Evolutionary conservation across 306 rosid genomes (phyloP).

Genomic region (Arachis hypogaea): DNA sequence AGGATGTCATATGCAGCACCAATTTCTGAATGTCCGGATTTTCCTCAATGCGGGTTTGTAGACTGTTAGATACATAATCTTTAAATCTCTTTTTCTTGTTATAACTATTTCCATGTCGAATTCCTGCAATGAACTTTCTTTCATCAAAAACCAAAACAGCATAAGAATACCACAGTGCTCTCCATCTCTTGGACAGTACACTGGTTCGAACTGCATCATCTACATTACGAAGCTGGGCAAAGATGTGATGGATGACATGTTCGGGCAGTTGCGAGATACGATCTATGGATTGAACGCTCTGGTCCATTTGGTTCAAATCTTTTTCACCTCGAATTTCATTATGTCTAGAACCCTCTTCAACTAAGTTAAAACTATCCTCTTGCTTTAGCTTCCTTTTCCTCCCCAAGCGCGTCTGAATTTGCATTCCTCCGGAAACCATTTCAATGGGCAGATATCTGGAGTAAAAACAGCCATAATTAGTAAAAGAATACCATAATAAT

Average conservation of each 20-base stretch:
- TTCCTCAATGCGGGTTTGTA: slow-evolving; percentile 6
- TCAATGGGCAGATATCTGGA: slow-evolving; percentile 20
- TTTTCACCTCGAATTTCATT: slow-evolving; percentile 20
- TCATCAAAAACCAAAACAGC: slow-evolving; percentile 53
- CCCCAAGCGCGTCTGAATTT: not conserved
- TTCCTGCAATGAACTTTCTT: slow-evolving; percentile 26
- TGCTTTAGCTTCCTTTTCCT: slow-evolving; percentile 26
- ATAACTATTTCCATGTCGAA: slow-evolving; percentile 15
- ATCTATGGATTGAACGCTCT: slow-evolving; percentile 34
- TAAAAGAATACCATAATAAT: not conserved
- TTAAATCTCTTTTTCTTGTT: slow-evolving; percentile 25
- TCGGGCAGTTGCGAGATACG: slow-evolving; percentile 53
- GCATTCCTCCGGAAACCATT: slow-evolving; percentile 19
- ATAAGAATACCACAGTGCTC: slow-evolving; percentile 51
- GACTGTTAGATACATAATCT: slow-evolving; percentile 28
- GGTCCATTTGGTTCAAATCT: slow-evolving; percentile 16
- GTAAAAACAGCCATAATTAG: too few relatives aligned
- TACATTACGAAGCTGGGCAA: slow-evolving; percentile 44
- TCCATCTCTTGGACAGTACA: slow-evolving; percentile 63
- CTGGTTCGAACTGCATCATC: slow-evolving; percentile 56
- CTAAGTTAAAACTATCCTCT: not conserved
- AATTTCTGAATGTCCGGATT: slow-evolving; percentile 34
- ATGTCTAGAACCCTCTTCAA: slow-evolving; percentile 8
- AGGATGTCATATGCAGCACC: slow-evolving; percentile 39
- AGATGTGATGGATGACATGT: slow-evolving; percentile 52